Base-by-base conservation (phyloP, 2,329 filamentous ascomycete species). In the Thielaviopsis euricoi region DNA sequence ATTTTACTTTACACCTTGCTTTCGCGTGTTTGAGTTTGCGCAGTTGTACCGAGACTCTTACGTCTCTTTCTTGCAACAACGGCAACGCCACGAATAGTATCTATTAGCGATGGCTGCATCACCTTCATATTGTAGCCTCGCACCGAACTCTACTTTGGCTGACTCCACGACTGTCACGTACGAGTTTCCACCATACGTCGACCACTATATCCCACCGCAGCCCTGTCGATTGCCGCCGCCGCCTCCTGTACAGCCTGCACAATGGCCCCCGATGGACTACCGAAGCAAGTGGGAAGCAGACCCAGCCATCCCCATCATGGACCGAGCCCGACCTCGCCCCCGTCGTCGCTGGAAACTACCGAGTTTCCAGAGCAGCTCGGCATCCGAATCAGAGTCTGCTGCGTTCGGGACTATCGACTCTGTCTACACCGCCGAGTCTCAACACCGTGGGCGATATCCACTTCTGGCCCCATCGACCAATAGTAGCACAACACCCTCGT, bases 301-400 rank as follows among this genome's bases (percentile, higher is more conserved):
- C n/a, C 43, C 43, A 10, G 9, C 43, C 7, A 48, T 48, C 2
- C 54, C 58, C n/a, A 57, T 60, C 12, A 60, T 60, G 54, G 49
- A 56, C 19, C 54, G 54, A 13, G 33, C 54, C 15, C 50, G 58
- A n/a, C 54, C 58, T 13, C 58, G 58, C 48, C 33, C 25, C 23
- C 22, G 40, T 13, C 49, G 56, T n/a, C 21, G 50, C 49, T 53
- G 50, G 49, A 53, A 53, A 23, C 21, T 57, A 15, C 50, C 50
- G 1, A 48, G 56, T 50, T 52, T 52, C 15, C 23, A 53, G 1
- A 53, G 56, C 23, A 57, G 56, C 21, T 55, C 22, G 3, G 54
- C 43, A n/a, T 21, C 46, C 29, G 54, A 49, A 26, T 12, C 46
- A 10, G 53, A 46, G 19, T 52, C 54, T 25, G 19, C 46, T 5